Base-by-base conservation (phyloP, 306 rosid genomes). In the Lablab purpureus region DNA sequence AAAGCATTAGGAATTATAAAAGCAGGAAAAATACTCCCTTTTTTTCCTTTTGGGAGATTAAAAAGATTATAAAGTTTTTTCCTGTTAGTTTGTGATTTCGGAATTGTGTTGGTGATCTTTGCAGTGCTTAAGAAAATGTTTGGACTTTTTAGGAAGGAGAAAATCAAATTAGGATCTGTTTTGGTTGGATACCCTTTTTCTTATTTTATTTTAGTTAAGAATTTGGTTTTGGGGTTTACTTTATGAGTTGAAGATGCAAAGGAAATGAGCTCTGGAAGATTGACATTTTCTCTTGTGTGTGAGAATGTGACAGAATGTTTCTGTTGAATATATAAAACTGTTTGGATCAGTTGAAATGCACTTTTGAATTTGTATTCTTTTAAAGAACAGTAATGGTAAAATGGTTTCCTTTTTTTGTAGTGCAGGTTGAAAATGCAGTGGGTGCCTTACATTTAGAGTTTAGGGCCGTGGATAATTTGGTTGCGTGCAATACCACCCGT, bases 401-500 rank as follows among this genome's bases (percentile, higher is more conserved):
- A 51, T 77, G 71, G 76, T 15, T 72, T 73, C n/a, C 59, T 83
- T 80, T 82, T 85, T 25, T 40, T 70, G 52, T 73, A 71, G 76
- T 84, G 82, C 87, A 94, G 98, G 97, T 91, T 79, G 92, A 84
- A 27, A 84, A 88, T 84, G 97, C 98, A 30, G 97, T 89, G 58
- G 92, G 86, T 75, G 80, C 91, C 14, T 86, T 94, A 83, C 80
- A 88, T 80, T 78, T 87, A 25, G 96, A 92, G 88, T 94, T 92
- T 85, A 89, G 92, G 83, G 93, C 85, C 12, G 93, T 94, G 71
- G 98, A 94, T 87, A 82, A 87, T 87, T 84, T 94, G 89, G 97
- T 90, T 54, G 98, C 98, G 10, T 65, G 80, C 84, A 94, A 92
- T 78, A 85, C 94, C 32, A 69, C 75, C 46, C 97, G 91, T 51